Evolutionary conservation across 2,329 filamentous ascomycete species (phyloP).

Genomic region (Fusarium sp.): DNA sequence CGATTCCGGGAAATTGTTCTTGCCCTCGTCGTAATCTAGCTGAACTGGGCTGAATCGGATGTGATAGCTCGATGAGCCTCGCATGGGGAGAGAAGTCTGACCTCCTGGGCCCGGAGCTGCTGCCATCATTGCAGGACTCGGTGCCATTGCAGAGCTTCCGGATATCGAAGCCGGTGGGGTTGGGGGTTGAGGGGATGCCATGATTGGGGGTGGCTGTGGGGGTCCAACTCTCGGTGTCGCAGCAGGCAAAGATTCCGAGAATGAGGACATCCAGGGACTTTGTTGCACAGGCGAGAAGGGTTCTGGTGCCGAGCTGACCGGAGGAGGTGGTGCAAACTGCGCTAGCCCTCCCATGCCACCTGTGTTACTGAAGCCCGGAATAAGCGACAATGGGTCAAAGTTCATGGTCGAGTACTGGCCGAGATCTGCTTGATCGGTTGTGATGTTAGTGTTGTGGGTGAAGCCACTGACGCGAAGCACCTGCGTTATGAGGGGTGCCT

Average conservation of each 20-base stretch:
- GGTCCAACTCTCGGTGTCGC: conserved; percentile 39
- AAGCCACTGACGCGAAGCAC: conserved; percentile 67
- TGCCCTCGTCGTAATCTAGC: conserved; percentile 64
- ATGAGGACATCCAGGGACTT: conserved; percentile 55
- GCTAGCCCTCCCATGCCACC: conserved; percentile 48
- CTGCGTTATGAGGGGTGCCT: conserved; percentile 62
- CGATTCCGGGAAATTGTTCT: conserved; percentile 60
- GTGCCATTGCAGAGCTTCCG: conserved; percentile 32
- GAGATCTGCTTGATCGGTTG: conserved; percentile 56
- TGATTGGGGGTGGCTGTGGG: conserved; percentile 50
- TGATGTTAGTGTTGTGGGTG: conserved; percentile 60
- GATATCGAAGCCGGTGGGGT: conserved; percentile 53
- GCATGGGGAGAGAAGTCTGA: conserved; percentile 26
- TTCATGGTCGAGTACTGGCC: conserved; percentile 59
- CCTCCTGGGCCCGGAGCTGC: conserved; percentile 35
- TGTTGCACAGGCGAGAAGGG: conserved; percentile 55
- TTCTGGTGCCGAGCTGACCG: conserved; percentile 48
- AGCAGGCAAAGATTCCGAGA: conserved; percentile 44
- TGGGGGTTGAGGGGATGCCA: conserved; percentile 50
- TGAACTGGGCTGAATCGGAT: conserved; percentile 65
- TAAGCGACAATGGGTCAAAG: conserved; percentile 60
- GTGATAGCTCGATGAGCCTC: conserved; percentile 47
- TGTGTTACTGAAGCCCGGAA: conserved; percentile 59
- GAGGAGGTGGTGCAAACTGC: conserved; percentile 53
- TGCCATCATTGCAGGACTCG: conserved; percentile 38